Base-by-base conservation (phyloP, 1,139 yeast species). In the Eremothecium gossypii region DNA sequence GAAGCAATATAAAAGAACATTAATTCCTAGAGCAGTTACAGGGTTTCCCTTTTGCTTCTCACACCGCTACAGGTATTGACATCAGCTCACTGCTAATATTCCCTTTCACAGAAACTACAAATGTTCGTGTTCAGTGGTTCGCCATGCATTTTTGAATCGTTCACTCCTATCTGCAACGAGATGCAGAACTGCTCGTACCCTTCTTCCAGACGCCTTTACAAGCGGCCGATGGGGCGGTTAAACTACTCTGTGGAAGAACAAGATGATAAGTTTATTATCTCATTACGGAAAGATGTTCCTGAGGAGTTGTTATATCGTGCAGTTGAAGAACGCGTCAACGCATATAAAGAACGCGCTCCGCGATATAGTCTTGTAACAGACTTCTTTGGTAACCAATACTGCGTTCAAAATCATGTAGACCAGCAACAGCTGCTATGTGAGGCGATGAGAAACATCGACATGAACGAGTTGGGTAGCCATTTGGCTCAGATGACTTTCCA, bases 331-430 rank as follows among this genome's bases (percentile, higher is more conserved):
- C 41, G 47, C 23, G 30, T 53, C 7, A 27, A 34, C 14, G 46
- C 44, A 27, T 28, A 51, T 13, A 46, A 46, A 30, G 46, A 50
- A 30, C 38, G 36, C 14, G 42, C 43, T 20, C 61, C 61, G 39
- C 39, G 40, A 8, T 57, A 52, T 41, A 49, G 42, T 11, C 30
- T 53, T 10, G 60, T 55, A 6, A 45, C 49, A 12, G 61, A 57
- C 42, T 36, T 55, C 20, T 56, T 55, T 38, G 61, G 61, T 30
- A 54, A 53, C 42, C 50, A 53, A 30, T 56, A 47, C 36, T 55
- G 52, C 33, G 51, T 57, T 30, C 49, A 49, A 38, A 53, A 55
- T 27, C 47, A 50, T 36, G 36, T 46, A 2, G 46, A 45, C 32
- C 50, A 49, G 13, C 45, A 46, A 12, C 42, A 44, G 29, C 35